A percentile compares a stretch with the other conserved stretches of the same genome.
Conservation (phyloP, 192 early-diverging fungal species). For the Backusella morwellensis region DNA sequence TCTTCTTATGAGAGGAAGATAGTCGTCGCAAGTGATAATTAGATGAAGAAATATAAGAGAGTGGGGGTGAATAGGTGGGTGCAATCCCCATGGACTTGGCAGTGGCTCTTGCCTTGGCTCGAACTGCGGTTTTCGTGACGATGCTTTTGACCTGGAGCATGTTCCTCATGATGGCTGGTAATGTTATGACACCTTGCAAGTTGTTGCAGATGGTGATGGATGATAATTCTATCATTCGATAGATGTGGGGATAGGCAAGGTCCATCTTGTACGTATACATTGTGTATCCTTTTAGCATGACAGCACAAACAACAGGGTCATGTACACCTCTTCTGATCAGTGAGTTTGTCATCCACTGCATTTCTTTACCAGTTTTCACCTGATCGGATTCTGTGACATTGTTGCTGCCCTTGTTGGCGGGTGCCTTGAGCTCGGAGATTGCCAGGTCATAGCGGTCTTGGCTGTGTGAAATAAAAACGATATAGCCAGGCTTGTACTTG, state of each 20-base stretch:
- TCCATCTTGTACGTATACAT: not conserved
- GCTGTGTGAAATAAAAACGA: not conserved
- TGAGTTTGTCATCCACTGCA: not conserved
- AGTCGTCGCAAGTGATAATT: not conserved
- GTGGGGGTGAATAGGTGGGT: not conserved
- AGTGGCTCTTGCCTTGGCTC: not conserved
- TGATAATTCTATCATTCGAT: constrained; percentile 1
- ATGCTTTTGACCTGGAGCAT: not conserved
- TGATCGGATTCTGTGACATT: not conserved
- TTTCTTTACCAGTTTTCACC: not conserved
- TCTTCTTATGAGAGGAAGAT: not conserved
- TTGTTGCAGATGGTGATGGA: not conserved
- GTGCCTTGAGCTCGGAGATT: constrained; percentile 1
- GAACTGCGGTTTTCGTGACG: not conserved
- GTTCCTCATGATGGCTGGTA: not conserved
- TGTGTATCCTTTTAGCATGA: not conserved
- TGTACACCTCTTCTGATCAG: not conserved
- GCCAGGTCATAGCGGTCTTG: not conserved
- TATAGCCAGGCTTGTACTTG: constrained; percentile 1
- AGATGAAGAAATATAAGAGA: not conserved
- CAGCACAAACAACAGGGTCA: not conserved
- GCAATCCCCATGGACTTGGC: not conserved
- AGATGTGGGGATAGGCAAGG: not conserved
- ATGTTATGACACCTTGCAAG: not conserved
- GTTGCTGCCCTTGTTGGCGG: not conserved